phyloP scores from a whole-genome alignment of 2,329 filamentous ascomycete genomes.

The Passalora sequoiae region DNA sequence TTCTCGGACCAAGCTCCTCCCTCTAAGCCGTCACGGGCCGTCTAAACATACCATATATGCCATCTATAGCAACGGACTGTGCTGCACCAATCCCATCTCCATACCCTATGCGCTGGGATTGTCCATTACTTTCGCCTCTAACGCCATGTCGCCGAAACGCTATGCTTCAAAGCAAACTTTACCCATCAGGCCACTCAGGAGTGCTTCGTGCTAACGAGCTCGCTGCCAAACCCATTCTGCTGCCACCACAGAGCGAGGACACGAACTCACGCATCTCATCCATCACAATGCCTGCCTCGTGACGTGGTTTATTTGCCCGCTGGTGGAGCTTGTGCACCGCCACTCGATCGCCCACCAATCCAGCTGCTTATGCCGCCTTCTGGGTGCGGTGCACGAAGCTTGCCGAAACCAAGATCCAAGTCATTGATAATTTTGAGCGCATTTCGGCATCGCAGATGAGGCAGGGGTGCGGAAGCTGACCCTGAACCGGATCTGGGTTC shows the following conservation, averaged over 20 bases:
- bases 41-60: too few species aligned
- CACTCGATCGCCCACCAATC: slow-evolving; percentile 4
- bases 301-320: neutral
- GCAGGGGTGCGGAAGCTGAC: slow-evolving; percentile 60
- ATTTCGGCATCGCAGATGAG: slow-evolving; percentile 72
- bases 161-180: too few species aligned
- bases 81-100: too few species aligned
- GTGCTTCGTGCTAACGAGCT: too few species aligned
- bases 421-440: slow-evolving; percentile 94
- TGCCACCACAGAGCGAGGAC: neutral
- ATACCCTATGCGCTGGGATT: too few species aligned
- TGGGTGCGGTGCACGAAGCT: slow-evolving; percentile 46
- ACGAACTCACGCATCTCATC: slow-evolving; percentile 2
- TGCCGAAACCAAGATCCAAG: slow-evolving; percentile 87
- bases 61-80: too few species aligned
- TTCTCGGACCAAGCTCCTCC: too few species aligned
- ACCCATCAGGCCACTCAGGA: too few species aligned
- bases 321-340: neutral
- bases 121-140: too few species aligned
- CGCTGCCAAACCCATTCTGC: neutral
- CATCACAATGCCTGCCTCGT: neutral
- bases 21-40: too few species aligned
- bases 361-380: slow-evolving; percentile 16
- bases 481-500: slow-evolving; percentile 61
- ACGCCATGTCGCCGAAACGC: too few species aligned